Base-by-base conservation (phyloP, 23 red algal species). In the Pyropia yezoensis region DNA sequence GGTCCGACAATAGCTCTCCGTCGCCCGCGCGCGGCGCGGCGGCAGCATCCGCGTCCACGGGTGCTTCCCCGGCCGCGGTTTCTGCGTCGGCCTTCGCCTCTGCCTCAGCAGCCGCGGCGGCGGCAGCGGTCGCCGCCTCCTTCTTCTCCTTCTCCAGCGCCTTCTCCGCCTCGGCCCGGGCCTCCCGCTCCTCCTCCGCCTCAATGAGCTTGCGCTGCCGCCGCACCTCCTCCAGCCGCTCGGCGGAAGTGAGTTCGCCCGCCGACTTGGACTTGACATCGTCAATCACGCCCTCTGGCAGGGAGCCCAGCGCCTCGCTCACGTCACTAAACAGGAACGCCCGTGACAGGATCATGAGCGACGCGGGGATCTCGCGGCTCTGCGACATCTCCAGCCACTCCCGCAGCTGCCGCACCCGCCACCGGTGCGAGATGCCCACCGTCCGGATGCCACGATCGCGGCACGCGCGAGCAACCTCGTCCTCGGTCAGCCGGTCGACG, bases 381-480 rank as follows among this genome's bases (percentile, higher is more conserved):
- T 96, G 92, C 7, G 84, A 90, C 73, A 96, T 60, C 28, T 96
- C 84, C 29, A 96, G 52, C 92, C 92, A 96, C 19, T 96, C 92
- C 13, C 65, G 58, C 32, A 96, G 72, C 69, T 89, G 77, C 52
- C 63, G 25, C 19, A 7, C 19, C 27, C 70, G 66, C 70, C 83
- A 75, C 7, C 75, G 73, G 17, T 76, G 69, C 21, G 39, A 51
- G 27, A 83, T 62, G 23, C 65, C 70, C 22, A 66, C 80, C 58
- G 80, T 84, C 33, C 85, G 76, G 24, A 96, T 96, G 50, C 92
- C 92, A 19, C 92, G 79, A 33, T 96, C 92, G 27, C 81, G 84
- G 61, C 92, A 96, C 50, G 92, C 92, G 50, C 90, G 77, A 6
- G 80, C 67, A 20, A 96, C 79, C 62, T 96, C 92, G 53, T 90